Conservation (phyloP, 805 yeast genomes). For the Lachancea fermentati region DNA sequence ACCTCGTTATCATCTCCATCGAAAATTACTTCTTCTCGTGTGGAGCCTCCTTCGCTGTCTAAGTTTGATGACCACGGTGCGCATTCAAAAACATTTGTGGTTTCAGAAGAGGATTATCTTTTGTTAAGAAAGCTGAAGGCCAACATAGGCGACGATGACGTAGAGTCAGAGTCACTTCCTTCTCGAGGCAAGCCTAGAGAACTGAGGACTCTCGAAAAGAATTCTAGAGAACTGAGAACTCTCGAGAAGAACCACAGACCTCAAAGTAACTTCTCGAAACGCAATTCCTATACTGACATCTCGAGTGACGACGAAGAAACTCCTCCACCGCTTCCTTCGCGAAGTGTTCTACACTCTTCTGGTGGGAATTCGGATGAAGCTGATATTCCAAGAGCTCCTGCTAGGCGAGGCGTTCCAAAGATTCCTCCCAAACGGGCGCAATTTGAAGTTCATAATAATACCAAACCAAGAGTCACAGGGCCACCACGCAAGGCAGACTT, state of each 20-base stretch:
- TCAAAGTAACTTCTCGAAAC: not conserved
- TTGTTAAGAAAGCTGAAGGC: constrained; percentile 21
- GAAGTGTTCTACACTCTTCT: not conserved
- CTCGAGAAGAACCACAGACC: not conserved
- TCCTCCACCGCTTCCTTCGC: constrained; percentile 14
- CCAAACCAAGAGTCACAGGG: not conserved
- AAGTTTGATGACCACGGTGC: not conserved
- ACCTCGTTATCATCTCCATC: not conserved
- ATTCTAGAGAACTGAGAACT: constrained; percentile 5
- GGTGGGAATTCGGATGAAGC: not conserved
- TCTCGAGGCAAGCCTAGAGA: constrained; percentile 25
- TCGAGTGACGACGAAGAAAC: not conserved
- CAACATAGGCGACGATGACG: not conserved
- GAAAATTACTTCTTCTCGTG: not conserved
- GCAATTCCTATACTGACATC: not conserved
- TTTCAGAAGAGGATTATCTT: constrained; percentile 28
- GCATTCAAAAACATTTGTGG: constrained; percentile 8
- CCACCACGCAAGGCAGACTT: too few species aligned
- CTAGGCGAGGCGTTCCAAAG: not conserved
- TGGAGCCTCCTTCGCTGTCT: not conserved
- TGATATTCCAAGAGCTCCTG: constrained; percentile 4
- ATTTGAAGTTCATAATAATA: not conserved
- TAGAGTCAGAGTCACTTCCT: constrained; percentile 11
- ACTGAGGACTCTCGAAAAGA: not conserved
- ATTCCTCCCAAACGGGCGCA: not conserved